phyloP scores from a whole-genome alignment of 768 basidiomycete genomes.

The Lactarius quietus region DNA sequence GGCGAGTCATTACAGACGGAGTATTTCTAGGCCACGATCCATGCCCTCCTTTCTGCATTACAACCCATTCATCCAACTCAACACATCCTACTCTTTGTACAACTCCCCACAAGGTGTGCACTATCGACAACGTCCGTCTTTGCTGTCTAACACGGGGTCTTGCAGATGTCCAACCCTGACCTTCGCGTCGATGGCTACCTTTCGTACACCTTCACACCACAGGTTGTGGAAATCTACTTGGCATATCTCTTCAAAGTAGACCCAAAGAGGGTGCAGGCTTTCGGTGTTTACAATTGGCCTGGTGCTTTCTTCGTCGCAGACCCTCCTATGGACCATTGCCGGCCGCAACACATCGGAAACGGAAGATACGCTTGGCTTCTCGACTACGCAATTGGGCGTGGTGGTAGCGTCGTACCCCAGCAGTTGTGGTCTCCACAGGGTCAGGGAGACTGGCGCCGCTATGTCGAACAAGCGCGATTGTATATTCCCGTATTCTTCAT shows the following conservation, averaged over 20 bases:
- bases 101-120: conserved; percentile 7
- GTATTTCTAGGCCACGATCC: conserved; percentile 11
- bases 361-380: conserved; percentile 10
- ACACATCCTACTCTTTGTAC: neutral
- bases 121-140: neutral
- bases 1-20: neutral
- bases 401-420: conserved; percentile 21
- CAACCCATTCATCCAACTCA: conserved; percentile 7
- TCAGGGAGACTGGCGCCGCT: conserved; percentile 20
- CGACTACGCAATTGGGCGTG: conserved; percentile 6
- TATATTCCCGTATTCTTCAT: conserved; percentile 20
- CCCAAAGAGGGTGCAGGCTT: neutral
- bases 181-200: conserved; percentile 16
- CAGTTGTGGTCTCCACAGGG: conserved; percentile 17
- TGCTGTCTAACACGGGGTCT: neutral
- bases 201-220: conserved; percentile 13
- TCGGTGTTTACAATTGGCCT: neutral
- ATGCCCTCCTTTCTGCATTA: conserved; percentile 1
- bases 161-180: conserved; percentile 1
- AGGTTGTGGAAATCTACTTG: conserved; percentile 5
- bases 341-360: neutral
- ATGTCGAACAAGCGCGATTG: conserved; percentile 17
- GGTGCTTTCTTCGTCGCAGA: conserved; percentile 2
- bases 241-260: conserved; percentile 10
- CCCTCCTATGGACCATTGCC: neutral